phyloP scores from a whole-genome alignment of 768 basidiomycete genomes.

The Suillus ampliporus region DNA sequence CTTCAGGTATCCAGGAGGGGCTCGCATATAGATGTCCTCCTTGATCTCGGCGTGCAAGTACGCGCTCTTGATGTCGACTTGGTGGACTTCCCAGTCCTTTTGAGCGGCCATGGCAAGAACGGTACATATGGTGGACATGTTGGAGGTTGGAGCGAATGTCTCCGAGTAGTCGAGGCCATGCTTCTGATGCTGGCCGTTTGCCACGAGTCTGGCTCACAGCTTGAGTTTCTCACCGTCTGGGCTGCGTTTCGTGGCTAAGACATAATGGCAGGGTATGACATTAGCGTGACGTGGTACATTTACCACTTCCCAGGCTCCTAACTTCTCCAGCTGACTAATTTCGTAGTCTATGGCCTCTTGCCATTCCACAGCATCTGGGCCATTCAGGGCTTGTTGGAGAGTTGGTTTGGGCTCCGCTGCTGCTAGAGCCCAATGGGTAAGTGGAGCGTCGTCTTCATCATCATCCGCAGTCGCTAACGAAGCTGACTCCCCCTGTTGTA shows the following conservation, averaged over 20 bases:
- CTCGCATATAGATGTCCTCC: conserved; percentile 44
- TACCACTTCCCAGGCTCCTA: conserved; percentile 33
- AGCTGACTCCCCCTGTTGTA: too few relatives aligned
- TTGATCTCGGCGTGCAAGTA: conserved; percentile 20
- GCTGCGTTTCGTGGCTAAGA: neutral
- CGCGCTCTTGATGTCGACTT: conserved; percentile 20
- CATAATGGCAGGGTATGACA: conserved; percentile 26
- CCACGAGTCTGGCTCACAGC: neutral
- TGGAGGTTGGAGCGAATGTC: conserved; percentile 19
- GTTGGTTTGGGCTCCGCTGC: conserved; percentile 8
- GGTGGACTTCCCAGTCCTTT: conserved; percentile 15
- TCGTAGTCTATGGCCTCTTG: conserved; percentile 17
- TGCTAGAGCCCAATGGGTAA: too few relatives aligned
- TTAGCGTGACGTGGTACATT: conserved; percentile 31
- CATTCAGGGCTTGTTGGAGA: conserved; percentile 8
- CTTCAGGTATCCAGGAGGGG: conserved; percentile 34
- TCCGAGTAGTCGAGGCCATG: conserved; percentile 28
- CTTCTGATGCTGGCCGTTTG: neutral
- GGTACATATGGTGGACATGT: conserved; percentile 13
- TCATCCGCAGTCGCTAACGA: too few relatives aligned
- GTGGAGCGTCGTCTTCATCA: too few relatives aligned
- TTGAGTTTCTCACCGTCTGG: neutral
- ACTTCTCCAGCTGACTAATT: conserved; percentile 22
- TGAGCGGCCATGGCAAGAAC: conserved; percentile 17
- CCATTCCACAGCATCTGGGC: conserved; percentile 11